These are phyloP conservation scores for Huntiella bhutanensis DNA, from an alignment of 2,329 filamentous ascomycete species.

Conservation along the genomic window DNA sequence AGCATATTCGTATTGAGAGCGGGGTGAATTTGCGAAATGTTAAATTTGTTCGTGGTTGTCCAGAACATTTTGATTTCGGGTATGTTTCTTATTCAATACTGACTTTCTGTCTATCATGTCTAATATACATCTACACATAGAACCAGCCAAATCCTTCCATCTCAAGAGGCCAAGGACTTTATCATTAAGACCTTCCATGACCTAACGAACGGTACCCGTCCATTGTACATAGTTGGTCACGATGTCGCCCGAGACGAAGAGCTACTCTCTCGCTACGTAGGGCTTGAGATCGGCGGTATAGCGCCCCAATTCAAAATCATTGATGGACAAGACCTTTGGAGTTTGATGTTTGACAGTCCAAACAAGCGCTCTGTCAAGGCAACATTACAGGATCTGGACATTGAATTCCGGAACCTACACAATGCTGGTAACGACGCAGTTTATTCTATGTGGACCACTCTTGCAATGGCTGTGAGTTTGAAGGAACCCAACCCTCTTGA, in stretches of 20 bases:
- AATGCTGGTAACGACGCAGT: constrained; percentile 77
- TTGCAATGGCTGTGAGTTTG: constrained; percentile 22
- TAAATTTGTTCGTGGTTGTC: constrained; percentile 51
- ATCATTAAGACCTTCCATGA: neutral
- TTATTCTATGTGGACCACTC: constrained; percentile 56
- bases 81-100: constrained; percentile 21
- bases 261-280: neutral
- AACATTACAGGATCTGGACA: constrained; percentile 45
- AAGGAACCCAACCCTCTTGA: neutral
- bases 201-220: neutral
- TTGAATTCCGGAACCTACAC: constrained; percentile 50
- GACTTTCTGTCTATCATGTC: neutral
- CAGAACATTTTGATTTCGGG: constrained; percentile 59
- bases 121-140: neutral
- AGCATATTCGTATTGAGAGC: constrained; percentile 64
- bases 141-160: neutral
- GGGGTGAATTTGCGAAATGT: constrained; percentile 45
- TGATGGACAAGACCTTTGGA: constrained; percentile 58
- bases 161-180: neutral
- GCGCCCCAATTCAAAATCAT: constrained; percentile 31
- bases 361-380: constrained; percentile 36
- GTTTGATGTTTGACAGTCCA: constrained; percentile 34
- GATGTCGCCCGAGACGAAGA: constrained; percentile 25
- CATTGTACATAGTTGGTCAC: constrained; percentile 49
- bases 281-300: neutral